Conservation (phyloP, 768 basidiomycete species). For the Tylopilus vinaceipallidus region DNA sequence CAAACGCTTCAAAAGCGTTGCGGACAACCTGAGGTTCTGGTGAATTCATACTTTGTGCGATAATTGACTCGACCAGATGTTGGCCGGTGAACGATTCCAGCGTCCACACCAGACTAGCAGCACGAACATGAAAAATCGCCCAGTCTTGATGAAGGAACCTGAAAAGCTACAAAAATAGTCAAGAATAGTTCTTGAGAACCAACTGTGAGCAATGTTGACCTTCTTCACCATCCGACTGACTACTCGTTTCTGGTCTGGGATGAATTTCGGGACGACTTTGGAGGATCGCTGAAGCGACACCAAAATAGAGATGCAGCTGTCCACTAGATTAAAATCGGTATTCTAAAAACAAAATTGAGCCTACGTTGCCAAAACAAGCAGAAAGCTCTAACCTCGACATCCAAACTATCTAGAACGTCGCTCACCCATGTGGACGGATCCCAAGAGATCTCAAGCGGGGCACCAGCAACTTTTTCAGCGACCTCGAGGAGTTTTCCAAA, state of each 20-base stretch:
- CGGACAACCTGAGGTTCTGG: slow-evolving; percentile 44
- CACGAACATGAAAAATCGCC: slow-evolving; percentile 75
- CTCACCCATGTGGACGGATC: slow-evolving; percentile 63
- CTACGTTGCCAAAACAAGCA: background rate
- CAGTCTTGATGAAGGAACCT: slow-evolving; percentile 66
- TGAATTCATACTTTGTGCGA: slow-evolving; percentile 70
- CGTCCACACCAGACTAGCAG: slow-evolving; percentile 81
- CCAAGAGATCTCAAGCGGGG: slow-evolving; percentile 49
- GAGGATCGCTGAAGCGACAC: slow-evolving; percentile 53
- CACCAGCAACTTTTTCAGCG: slow-evolving; percentile 33
- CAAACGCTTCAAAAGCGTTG: slow-evolving; percentile 82
- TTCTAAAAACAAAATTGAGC: slow-evolving; percentile 12
- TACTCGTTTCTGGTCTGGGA: slow-evolving; percentile 52
- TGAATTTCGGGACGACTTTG: slow-evolving; percentile 49
- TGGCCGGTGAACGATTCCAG: slow-evolving; percentile 55
- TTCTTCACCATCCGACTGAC: slow-evolving; percentile 59
- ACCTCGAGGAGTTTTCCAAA: slow-evolving; percentile 49
- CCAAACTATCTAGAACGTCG: slow-evolving; percentile 49
- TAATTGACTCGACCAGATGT: slow-evolving; percentile 73
- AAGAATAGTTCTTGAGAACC: background rate
- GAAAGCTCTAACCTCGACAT: slow-evolving; percentile 47
- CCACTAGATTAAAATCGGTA: slow-evolving; percentile 64
- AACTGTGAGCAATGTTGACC: slow-evolving; percentile 29
- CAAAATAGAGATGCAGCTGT: slow-evolving; percentile 56
- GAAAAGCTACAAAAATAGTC: slow-evolving; percentile 51